Percentiles rank a stretch among this genome's conserved stretches.
Conservation (phyloP, 768 basidiomycete genomes). For the Phanerochaete carnosa region DNA sequence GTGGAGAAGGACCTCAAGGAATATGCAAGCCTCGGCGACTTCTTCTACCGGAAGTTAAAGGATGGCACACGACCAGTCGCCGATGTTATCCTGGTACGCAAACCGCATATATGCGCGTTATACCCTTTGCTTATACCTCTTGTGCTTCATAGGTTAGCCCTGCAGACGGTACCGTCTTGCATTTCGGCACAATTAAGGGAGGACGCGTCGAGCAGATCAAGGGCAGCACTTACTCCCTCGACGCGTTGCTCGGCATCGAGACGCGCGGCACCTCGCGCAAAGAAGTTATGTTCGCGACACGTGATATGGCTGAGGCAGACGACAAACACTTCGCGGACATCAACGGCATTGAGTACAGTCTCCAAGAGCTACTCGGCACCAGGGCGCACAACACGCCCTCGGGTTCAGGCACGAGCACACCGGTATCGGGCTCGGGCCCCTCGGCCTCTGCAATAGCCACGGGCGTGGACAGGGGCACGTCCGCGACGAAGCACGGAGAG, state of each 20-base stretch:
- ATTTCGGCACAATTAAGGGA: slow-evolving; percentile 82
- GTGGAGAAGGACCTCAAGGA: slow-evolving; percentile 76
- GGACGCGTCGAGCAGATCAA: slow-evolving; percentile 93
- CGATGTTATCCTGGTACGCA: slow-evolving; percentile 63
- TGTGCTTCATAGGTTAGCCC: slow-evolving; percentile 68
- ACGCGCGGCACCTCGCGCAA: slow-evolving; percentile 39
- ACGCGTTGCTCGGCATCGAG: slow-evolving; percentile 85
- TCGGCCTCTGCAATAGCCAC: slow-evolving; percentile 17
- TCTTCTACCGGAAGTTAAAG: slow-evolving; percentile 90
- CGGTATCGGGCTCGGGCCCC: slow-evolving; percentile 5
- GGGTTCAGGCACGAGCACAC: slow-evolving; percentile 37
- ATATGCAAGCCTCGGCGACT: slow-evolving; percentile 88
- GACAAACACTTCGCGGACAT: slow-evolving; percentile 93
- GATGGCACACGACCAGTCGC: slow-evolving; percentile 80
- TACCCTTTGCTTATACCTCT: neutral
- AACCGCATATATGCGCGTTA: neutral
- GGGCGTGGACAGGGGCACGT: slow-evolving; percentile 14
- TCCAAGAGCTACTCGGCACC: slow-evolving; percentile 82
- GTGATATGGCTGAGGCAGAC: slow-evolving; percentile 63
- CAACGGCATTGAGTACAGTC: slow-evolving; percentile 94
- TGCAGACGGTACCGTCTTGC: slow-evolving; percentile 89
- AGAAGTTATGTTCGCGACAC: slow-evolving; percentile 38
- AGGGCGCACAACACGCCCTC: slow-evolving; percentile 36
- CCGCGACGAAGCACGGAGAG: slow-evolving; percentile 58
- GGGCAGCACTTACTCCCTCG: slow-evolving; percentile 94